Base-by-base conservation (phyloP, 73 alveolate genomes). In the Symbiodinium natans region DNA sequence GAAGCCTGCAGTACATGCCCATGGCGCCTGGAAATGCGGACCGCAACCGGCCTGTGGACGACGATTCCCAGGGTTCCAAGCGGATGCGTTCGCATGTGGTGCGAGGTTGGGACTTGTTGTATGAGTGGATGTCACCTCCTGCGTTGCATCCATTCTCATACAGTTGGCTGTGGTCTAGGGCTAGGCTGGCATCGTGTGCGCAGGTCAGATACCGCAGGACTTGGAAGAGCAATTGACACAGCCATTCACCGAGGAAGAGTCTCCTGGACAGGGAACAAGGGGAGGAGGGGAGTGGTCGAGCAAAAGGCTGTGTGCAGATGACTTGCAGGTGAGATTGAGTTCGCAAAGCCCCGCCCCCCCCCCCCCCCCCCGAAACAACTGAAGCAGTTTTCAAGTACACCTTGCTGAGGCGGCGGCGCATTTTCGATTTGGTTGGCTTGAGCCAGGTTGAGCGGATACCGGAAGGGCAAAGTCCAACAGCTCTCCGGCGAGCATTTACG, bases 211-310 rank as follows among this genome's bases (percentile, higher is more conserved):
- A 40, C 93, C 93, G 19, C 48, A 41, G 36, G 93, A 86, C 54
- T n/a, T 86, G 82, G 93, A 86, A 46, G 93, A 86, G 82, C 48
- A 46, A 29, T 29, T 86, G 40, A 86, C 93, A 23, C 63, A 86
- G 93, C 93, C 93, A 23, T 86, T 86, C 56, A 46, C 93, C 6
- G 82, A 86, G 54, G 93, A 86, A 33, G 93, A 86, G 93, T 34
- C 42, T 15, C 93, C n/a, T 15, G 93, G 93, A 25, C 39, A 63
- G 33, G 19, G 71, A 52, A 13, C 10, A 13, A 52, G 10, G 71
- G 19, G 71, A 52, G 71, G 71, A 52, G 27, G 10, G 71, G n/a
- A n/a, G n/a, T n/a, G n/a, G n/a, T n/a, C n/a, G n/a, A n/a, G n/a
- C n/a, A n/a, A n/a, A n/a, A n/a, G n/a, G n/a, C n/a, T n/a, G n/a